Percentiles rank a stretch among this genome's conserved stretches.
These are phyloP conservation scores for Fusarium penzigii DNA, from an alignment of 2,329 filamentous ascomycete species.

Conservation along the genomic window DNA sequence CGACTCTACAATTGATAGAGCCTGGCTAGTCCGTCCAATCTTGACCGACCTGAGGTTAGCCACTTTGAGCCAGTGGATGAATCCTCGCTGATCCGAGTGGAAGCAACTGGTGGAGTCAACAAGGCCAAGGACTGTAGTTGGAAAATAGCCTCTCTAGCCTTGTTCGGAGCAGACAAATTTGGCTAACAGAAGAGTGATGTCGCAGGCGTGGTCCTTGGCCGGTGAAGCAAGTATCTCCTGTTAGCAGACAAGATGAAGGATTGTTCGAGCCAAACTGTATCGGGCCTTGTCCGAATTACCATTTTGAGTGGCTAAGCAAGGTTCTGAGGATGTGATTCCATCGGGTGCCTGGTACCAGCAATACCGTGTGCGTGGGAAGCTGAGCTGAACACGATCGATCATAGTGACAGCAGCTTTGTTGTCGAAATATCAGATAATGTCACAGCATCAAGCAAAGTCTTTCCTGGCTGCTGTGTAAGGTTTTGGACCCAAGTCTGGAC, in stretches of 20 bases:
- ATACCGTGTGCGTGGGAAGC: neutral
- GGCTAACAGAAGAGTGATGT: neutral
- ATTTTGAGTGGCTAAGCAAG: constrained; percentile 6
- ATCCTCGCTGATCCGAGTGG: constrained; percentile 14
- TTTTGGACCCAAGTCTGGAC: neutral
- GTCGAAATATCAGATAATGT: neutral
- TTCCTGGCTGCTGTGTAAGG: neutral
- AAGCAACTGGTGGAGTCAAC: constrained; percentile 13
- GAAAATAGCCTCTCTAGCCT: constrained; percentile 20
- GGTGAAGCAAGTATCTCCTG: neutral
- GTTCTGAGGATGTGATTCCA: constrained; percentile 8
- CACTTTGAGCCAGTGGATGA: constrained; percentile 8
- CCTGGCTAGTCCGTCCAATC: neutral
- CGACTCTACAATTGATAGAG: too few relatives aligned
- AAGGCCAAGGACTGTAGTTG: constrained; percentile 12
- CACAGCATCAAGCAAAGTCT: neutral
- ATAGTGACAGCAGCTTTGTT: neutral
- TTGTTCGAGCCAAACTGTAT: neutral
- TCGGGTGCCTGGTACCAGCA: neutral
- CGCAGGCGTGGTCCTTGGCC: too few relatives aligned
- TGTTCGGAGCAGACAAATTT: constrained; percentile 5
- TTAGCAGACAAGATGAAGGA: neutral
- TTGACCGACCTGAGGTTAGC: neutral
- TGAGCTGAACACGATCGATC: neutral
- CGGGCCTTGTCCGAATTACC: neutral